Conservation (phyloP, 257 asterid species). For the Ballota nigra region DNA sequence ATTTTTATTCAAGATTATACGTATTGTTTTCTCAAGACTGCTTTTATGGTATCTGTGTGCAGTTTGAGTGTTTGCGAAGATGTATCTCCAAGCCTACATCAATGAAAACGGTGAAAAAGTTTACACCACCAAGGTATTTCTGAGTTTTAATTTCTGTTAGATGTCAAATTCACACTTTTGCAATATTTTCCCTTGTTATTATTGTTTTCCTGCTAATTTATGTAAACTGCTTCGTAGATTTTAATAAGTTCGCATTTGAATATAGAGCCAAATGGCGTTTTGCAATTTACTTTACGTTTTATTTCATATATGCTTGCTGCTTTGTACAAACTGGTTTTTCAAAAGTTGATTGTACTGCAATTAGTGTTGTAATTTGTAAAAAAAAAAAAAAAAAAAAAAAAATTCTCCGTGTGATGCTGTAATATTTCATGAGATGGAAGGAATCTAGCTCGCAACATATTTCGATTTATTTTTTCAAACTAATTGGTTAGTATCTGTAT, state of each 20-base stretch:
- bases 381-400: background rate
- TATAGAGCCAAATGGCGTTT: background rate
- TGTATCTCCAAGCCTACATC: slow-evolving; percentile 55
- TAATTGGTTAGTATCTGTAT: background rate
- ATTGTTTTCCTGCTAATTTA: background rate
- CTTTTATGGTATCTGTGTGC: background rate
- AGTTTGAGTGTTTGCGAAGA: slow-evolving; percentile 26
- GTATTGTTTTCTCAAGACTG: background rate
- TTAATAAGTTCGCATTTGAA: background rate
- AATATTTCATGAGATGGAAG: background rate
- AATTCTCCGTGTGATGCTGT: background rate
- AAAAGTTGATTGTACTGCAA: background rate
- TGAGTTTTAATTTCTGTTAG: background rate
- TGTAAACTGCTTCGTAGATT: background rate
- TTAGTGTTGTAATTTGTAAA: background rate
- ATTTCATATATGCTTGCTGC: background rate
- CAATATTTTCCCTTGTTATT: background rate
- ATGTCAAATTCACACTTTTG: background rate
- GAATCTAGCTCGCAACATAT: no score
- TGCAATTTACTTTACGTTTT: background rate
- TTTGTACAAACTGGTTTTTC: background rate
- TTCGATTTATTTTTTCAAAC: background rate
- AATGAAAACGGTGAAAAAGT: slow-evolving; percentile 54
- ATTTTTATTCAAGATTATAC: background rate
- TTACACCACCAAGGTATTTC: slow-evolving; percentile 46